Conservation (phyloP, 2,329 filamentous ascomycete genomes). For the Apiospora pterosperma region DNA sequence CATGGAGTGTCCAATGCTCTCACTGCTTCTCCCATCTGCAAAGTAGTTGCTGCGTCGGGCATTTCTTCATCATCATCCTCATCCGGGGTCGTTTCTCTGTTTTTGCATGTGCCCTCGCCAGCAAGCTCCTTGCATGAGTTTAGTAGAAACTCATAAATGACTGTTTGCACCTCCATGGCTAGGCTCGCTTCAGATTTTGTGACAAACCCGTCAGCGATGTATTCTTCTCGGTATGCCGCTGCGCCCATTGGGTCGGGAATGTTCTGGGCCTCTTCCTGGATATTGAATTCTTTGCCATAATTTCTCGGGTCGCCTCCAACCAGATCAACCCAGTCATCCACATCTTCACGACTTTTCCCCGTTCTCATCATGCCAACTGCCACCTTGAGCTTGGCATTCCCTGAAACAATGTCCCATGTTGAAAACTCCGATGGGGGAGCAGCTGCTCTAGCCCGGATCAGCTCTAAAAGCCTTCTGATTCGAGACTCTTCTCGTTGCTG, state of each 20-base stretch:
- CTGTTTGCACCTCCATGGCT: background rate
- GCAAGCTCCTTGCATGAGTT: background rate
- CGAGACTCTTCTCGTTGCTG: background rate
- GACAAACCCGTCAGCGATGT: background rate
- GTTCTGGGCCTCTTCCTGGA: background rate
- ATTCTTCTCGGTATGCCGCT: rapidly evolving
- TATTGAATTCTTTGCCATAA: background rate
- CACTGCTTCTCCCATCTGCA: background rate
- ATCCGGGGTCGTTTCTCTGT: background rate
- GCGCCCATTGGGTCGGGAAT: no score
- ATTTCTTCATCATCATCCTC: background rate
- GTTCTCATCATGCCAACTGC: no score
- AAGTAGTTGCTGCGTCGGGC: background rate
- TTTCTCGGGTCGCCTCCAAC: background rate
- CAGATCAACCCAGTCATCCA: background rate
- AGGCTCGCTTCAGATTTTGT: background rate
- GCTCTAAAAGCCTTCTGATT: background rate
- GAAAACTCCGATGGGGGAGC: background rate
- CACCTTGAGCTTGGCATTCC: background rate
- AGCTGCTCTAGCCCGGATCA: background rate
- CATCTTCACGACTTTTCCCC: no score
- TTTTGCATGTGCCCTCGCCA: background rate
- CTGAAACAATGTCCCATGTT: background rate
- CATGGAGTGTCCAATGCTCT: background rate
- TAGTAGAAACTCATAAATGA: background rate